Percentiles rank a stretch among this genome's conserved stretches.
phyloP scores from a whole-genome alignment of 2,329 filamentous ascomycete genomes.

The Monilinia fructicola region DNA sequence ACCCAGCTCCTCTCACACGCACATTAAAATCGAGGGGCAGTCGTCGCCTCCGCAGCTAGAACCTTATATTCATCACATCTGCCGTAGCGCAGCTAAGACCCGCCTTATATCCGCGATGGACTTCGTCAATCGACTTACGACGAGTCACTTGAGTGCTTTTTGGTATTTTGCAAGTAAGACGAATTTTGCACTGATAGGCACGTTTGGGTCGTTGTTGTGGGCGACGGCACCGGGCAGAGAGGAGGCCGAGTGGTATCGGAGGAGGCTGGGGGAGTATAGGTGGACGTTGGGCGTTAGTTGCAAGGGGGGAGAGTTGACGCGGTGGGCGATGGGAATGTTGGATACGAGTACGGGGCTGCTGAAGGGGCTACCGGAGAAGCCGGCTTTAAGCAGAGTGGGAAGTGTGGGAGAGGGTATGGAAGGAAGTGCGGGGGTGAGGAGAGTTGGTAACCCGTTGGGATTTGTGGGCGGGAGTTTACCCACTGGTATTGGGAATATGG shows the following conservation, averaged over 20 bases:
- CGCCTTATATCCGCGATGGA: slow-evolving; percentile 95
- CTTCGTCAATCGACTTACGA: slow-evolving; percentile 89
- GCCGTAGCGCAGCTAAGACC: slow-evolving; percentile 89
- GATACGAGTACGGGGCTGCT: slow-evolving; percentile 69
- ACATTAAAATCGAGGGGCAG: slow-evolving; percentile 40
- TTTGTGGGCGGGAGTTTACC: slow-evolving; percentile 13
- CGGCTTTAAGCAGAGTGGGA: slow-evolving; percentile 57
- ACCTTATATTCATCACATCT: slow-evolving; percentile 85
- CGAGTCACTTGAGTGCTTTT: slow-evolving; percentile 82
- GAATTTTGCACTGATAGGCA: slow-evolving; percentile 93
- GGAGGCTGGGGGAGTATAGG: slow-evolving; percentile 81
- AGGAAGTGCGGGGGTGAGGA: slow-evolving; percentile 1
- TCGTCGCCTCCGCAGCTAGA: slow-evolving; percentile 52
- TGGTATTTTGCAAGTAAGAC: slow-evolving; percentile 89
- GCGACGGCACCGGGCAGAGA: slow-evolving; percentile 84
- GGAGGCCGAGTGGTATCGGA: slow-evolving; percentile 89
- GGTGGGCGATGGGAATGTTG: slow-evolving; percentile 75
- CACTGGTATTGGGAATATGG: slow-evolving; percentile 1
- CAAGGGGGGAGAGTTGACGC: slow-evolving; percentile 57
- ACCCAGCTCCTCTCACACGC: slow-evolving; percentile 46
- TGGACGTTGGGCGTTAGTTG: slow-evolving; percentile 90
- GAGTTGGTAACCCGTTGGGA: slow-evolving; percentile 11
- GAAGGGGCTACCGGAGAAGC: slow-evolving; percentile 70
- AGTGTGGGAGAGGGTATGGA: slow-evolving; percentile 32
- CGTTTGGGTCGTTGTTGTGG: slow-evolving; percentile 87